Conservation (phyloP, 331 rosid genomes). For the Quercus phellos region DNA sequence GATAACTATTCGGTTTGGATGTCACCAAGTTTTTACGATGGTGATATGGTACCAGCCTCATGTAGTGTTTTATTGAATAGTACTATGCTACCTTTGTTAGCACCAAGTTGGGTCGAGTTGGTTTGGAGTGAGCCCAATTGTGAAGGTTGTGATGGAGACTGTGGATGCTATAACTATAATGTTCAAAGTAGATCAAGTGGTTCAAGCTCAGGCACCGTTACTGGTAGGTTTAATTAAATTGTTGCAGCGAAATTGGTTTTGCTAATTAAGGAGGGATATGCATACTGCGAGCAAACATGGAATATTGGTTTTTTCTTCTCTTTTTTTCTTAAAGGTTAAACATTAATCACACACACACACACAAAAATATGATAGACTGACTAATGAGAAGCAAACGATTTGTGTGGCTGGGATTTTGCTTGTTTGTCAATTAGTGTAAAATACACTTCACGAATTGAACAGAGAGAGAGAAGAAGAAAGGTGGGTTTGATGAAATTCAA, state of each 20-base stretch:
- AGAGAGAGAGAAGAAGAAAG: no score
- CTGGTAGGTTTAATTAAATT: slow-evolving; percentile 18
- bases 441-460: no score
- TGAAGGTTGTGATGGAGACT: slow-evolving; percentile 30
- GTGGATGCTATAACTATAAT: slow-evolving; percentile 38
- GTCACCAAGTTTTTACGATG: rapidly evolving
- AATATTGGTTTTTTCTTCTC: not conserved
- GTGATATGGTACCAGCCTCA: not conserved
- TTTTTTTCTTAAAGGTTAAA: not conserved
- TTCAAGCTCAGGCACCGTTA: not conserved
- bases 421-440: no score
- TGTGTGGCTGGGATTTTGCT: no score
- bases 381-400: no score
- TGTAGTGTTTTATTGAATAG: slow-evolving; percentile 27
- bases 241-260: not conserved
- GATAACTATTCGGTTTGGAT: slow-evolving; percentile 11
- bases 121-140: slow-evolving; percentile 43
- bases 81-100: slow-evolving; percentile 22
- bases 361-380: no score
- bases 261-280: no score
- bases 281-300: no score
- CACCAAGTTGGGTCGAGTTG: slow-evolving; percentile 16
- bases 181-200: not conserved
- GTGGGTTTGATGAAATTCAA: no score
- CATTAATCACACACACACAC: not conserved